Evolutionary conservation across 1,284 basidiomycete species (phyloP).

Genomic region (Heterobasidion parviporum): DNA sequence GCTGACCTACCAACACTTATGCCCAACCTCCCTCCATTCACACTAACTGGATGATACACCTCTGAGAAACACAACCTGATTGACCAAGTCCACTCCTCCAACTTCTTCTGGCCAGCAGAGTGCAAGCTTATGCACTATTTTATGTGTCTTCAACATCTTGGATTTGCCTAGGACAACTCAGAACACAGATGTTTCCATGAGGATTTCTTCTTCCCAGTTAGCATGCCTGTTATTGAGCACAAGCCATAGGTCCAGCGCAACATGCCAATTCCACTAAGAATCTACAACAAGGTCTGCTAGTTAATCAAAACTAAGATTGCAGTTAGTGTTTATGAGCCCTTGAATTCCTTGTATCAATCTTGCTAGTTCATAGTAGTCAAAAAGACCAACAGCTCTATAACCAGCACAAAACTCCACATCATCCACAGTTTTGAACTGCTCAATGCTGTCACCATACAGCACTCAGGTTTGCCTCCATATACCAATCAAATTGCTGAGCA

Average conservation of each 20-base stretch:
- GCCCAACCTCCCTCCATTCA: not conserved
- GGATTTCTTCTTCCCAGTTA: too few species aligned
- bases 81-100: not conserved
- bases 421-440: not conserved
- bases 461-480: not conserved
- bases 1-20: not conserved
- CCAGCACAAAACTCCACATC: not conserved
- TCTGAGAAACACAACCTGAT: not conserved
- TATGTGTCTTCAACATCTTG: conserved; percentile 14
- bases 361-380: too few species aligned
- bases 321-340: too few species aligned
- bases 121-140: conserved; percentile 15
- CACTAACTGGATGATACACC: not conserved
- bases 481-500: not conserved
- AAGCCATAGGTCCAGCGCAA: too few species aligned
- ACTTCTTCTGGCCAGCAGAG: conserved; percentile 11
- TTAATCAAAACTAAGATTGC: too few species aligned
- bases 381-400: not conserved
- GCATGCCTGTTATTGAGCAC: too few species aligned
- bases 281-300: too few species aligned
- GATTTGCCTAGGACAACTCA: conserved; percentile 24
- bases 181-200: conserved; percentile 19
- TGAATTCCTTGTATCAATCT: too few species aligned
- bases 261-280: too few species aligned
- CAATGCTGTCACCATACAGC: not conserved